These are phyloP conservation scores for Hemisphaericaspora xylofermentans DNA, from an alignment of 1,139 yeast genomes.

Conservation along the genomic window DNA sequence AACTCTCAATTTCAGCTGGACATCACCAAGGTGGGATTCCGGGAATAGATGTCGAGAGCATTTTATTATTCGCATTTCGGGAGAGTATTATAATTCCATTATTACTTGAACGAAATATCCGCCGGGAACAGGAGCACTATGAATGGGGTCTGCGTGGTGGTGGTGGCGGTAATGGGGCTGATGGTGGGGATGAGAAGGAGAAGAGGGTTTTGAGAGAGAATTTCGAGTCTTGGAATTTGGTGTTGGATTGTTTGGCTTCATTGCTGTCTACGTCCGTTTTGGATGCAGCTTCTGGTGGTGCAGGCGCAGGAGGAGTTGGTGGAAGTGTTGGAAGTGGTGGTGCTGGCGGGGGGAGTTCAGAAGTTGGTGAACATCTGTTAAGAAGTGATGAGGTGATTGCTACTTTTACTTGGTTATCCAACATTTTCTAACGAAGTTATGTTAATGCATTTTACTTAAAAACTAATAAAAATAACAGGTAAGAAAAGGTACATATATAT, in stretches of 20 bases:
- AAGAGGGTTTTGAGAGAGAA: conserved; percentile 3
- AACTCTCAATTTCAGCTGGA: conserved; percentile 15
- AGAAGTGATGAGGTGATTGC: not conserved
- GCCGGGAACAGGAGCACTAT: not conserved
- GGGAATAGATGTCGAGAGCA: conserved; percentile 30
- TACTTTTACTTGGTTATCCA: conserved; percentile 4
- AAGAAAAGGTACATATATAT: not conserved
- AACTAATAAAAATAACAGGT: not conserved
- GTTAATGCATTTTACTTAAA: not conserved
- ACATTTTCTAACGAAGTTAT: not conserved
- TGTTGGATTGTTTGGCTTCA: conserved; percentile 6
- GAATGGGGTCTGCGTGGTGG: not conserved
- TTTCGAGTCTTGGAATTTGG: not conserved
- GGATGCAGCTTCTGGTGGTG: not conserved
- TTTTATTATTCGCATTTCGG: conserved; percentile 31
- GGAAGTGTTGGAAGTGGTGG: conserved; percentile 1
- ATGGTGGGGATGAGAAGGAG: conserved; percentile 3
- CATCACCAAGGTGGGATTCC: conserved; percentile 1
- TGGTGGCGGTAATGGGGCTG: too few species aligned
- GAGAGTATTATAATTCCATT: conserved; percentile 33
- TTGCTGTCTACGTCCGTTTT: conserved; percentile 1
- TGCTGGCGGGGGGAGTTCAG: not conserved
- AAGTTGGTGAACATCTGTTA: conserved; percentile 1
- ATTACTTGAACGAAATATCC: conserved; percentile 19
- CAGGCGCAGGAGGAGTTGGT: not conserved